Percentiles rank a stretch among this genome's conserved stretches.
These are phyloP conservation scores for Avena insularis DNA, from an alignment of 176 grass and related monocot genomes.

Conservation along the genomic window DNA sequence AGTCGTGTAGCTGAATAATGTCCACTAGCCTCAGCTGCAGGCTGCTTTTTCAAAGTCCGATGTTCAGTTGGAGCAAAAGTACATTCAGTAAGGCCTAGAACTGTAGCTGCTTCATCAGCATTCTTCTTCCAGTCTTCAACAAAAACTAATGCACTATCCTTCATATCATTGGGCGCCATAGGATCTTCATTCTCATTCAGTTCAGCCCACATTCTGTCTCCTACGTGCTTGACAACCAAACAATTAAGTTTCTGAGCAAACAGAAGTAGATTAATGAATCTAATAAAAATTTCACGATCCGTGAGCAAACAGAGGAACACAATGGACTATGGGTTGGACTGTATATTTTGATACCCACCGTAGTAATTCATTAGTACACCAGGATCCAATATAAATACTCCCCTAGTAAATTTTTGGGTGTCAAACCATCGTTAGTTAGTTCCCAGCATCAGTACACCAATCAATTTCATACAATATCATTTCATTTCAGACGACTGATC, in stretches of 20 bases:
- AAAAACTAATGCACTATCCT: constrained; percentile 53
- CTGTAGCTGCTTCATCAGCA: constrained; percentile 42
- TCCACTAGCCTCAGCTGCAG: not conserved
- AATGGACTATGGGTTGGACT: not conserved
- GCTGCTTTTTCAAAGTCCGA: constrained; percentile 56
- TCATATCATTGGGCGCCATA: constrained; percentile 59
- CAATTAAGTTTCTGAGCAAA: not conserved
- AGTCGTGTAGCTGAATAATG: constrained; percentile 35
- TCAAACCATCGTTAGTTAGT: not conserved
- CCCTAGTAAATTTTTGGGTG: too few species aligned
- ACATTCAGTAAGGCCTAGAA: constrained; percentile 41
- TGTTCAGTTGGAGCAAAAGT: constrained; percentile 58
- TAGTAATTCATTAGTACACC: not conserved
- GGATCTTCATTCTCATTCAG: constrained; percentile 69
- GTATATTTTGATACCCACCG: not conserved
- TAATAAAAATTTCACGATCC: not conserved
- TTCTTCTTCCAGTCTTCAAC: constrained; percentile 57
- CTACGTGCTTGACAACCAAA: constrained; percentile 58
- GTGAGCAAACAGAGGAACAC: not conserved
- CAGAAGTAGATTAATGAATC: not conserved
- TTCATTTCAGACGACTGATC: not conserved
- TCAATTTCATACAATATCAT: not conserved
- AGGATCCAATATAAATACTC: constrained; percentile 1
- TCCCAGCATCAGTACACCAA: not conserved
- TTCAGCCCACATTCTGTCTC: constrained; percentile 81